A percentile compares a stretch with the other conserved stretches of the same genome.
Evolutionary conservation across 2,329 filamentous ascomycete species (phyloP).

Genomic region (Colletotrichum neosansevieriae): DNA sequence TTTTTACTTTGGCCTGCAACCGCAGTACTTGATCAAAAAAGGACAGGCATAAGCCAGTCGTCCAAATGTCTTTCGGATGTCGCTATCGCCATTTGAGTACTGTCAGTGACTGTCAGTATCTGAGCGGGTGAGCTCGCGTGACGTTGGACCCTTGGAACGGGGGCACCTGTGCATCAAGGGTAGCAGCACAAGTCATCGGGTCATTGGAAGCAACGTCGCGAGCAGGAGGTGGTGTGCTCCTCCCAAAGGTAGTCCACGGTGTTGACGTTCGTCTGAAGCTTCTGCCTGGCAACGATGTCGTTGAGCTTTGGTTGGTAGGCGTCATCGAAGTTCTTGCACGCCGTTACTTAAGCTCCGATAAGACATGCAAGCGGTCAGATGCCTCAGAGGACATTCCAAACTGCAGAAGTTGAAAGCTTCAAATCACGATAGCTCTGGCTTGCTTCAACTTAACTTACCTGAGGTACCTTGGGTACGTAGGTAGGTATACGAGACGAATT

Average conservation of each 20-base stretch:
- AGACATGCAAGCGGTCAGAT: background rate
- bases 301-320: background rate
- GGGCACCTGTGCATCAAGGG: slow-evolving; percentile 11
- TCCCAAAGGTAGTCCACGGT: no score
- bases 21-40: no score
- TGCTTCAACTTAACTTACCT: no score
- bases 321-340: background rate
- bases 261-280: slow-evolving; percentile 30
- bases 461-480: no score
- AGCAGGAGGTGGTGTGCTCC: slow-evolving; percentile 11
- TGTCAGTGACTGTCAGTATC: background rate
- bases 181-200: slow-evolving; percentile 21
- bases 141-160: slow-evolving; percentile 19
- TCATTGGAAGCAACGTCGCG: background rate
- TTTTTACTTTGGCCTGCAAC: no score
- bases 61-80: background rate
- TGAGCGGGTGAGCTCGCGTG: slow-evolving; percentile 14
- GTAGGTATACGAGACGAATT: no score
- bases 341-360: background rate
- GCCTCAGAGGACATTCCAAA: background rate
- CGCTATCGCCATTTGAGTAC: background rate
- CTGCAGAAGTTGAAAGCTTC: no score
- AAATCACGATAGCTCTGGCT: no score
- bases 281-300: background rate
- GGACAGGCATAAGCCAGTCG: background rate